Evolutionary conservation across 305 asterid genomes (phyloP).

Genomic region (Fraxinus ornus): DNA sequence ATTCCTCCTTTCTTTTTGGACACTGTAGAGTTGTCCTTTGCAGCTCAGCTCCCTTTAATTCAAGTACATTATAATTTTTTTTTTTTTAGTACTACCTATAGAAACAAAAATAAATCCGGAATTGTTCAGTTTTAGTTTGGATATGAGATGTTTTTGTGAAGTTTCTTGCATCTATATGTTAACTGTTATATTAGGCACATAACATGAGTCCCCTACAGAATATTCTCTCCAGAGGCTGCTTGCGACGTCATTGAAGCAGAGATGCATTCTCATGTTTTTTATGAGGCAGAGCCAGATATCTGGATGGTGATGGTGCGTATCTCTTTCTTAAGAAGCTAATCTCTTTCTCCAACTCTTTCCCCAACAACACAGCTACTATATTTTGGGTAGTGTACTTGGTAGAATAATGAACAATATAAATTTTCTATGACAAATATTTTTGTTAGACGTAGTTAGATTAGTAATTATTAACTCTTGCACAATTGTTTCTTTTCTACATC

Average conservation of each 20-base stretch:
- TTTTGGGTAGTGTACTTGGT: slow-evolving; percentile 1
- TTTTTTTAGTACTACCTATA: background rate
- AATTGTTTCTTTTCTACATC: background rate
- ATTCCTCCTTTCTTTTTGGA: background rate
- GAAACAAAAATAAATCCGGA: background rate
- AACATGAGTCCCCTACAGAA: slow-evolving; percentile 47
- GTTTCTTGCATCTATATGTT: background rate
- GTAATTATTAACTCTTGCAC: background rate
- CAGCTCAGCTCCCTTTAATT: background rate
- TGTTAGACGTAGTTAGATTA: background rate
- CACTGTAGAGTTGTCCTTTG: background rate
- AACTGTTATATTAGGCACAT: slow-evolving; percentile 19
- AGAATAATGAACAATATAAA: slow-evolving; percentile 5
- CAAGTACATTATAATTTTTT: background rate
- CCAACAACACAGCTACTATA: slow-evolving; percentile 16
- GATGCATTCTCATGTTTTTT: slow-evolving; percentile 86
- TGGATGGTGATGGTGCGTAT: slow-evolving; percentile 92
- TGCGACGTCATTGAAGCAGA: slow-evolving; percentile 95
- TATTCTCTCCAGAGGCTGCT: slow-evolving; percentile 88
- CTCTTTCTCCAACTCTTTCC: slow-evolving; percentile 3
- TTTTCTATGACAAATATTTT: background rate
- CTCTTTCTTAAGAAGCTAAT: slow-evolving; percentile 18
- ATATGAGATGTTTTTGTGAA: slow-evolving; percentile 9
- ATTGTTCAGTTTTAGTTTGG: slow-evolving; percentile 5
- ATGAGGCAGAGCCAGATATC: slow-evolving; percentile 90